Evolutionary conservation across 768 basidiomycete genomes (phyloP), one percentile per base, ranked within the genome.

Genomic region (Russula emetica): DNA sequence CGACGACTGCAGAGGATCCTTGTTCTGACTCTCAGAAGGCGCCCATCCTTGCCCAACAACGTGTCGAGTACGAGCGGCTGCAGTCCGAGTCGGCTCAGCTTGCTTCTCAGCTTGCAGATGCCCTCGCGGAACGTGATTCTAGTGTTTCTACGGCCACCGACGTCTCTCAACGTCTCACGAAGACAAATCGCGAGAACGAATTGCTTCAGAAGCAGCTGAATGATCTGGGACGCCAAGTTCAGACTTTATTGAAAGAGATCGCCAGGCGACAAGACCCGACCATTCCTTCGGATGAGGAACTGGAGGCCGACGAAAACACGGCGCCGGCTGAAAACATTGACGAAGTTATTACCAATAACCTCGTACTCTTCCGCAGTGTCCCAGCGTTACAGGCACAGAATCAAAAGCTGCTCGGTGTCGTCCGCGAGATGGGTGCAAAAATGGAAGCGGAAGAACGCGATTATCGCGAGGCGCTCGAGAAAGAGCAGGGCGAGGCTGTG

Each of bases 351-450:
- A 88, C 91, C 20, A 90, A 90, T 70, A 83, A 94, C 69, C 83
- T 98, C 22, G 90, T 98, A 28, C 81, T 91, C 38, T 98, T 94
- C 85, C 81, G 81, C 50, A 89, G 86, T 0, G 82, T 98, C 58
- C 80, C 83, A 16, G 79, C 82, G 14, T 77, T 99, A n/a, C 94
- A 98, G 71, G 83, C 86, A 47, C 94, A 96, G 76, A 98, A 98
- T 72, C 88, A 92, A 78, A 90, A 89, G 69, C 76, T 98, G 26
- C 78, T 98, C 53, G 86, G 83, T 73, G 85, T 96, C 67, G 86
- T 88, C 14, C 81, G 95, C 20, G 89, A 91, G 60, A 79, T 98
- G 44, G 93, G 90, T 6, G 76, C 80, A 42, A 88, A 90, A 78
- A 83, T 98, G 81, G 97, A 98, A 75, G 78, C 78, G 6, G 88